Conservation (phyloP, 257 asterid species). For the Anisodus acutangulus region DNA sequence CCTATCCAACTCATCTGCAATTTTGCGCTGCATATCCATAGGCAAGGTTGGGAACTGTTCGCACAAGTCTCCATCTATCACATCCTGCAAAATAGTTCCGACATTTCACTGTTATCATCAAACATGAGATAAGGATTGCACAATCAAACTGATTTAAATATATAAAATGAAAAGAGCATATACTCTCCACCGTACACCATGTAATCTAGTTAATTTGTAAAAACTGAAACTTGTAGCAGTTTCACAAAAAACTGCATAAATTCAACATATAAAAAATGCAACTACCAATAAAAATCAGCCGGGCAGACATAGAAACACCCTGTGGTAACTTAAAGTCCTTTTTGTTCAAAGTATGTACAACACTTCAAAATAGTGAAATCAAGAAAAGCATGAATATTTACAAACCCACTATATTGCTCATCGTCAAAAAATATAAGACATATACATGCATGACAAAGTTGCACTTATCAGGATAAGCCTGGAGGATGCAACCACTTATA, state of each 20-base stretch:
- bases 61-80: slow-evolving; percentile 93
- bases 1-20: slow-evolving; percentile 96
- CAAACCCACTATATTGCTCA: background rate
- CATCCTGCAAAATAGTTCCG: slow-evolving; percentile 65
- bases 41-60: slow-evolving; percentile 94
- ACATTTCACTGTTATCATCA: slow-evolving; percentile 29
- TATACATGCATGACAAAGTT: slow-evolving; percentile 13
- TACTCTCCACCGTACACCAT: background rate
- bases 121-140: background rate
- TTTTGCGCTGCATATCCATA: slow-evolving; percentile 95
- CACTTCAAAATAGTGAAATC: background rate
- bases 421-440: background rate
- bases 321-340: background rate
- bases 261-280: background rate
- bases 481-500: background rate
- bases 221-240: slow-evolving; percentile 2
- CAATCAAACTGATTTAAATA: background rate
- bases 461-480: background rate
- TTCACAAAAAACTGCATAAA: background rate
- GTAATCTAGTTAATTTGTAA: slow-evolving; percentile 20
- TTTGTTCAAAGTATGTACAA: background rate
- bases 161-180: slow-evolving; percentile 14
- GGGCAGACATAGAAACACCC: background rate
- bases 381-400: background rate
- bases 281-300: background rate